Evolutionary conservation across 768 basidiomycete genomes (phyloP).

Genomic region (Udeniomyces megalosporus): DNA sequence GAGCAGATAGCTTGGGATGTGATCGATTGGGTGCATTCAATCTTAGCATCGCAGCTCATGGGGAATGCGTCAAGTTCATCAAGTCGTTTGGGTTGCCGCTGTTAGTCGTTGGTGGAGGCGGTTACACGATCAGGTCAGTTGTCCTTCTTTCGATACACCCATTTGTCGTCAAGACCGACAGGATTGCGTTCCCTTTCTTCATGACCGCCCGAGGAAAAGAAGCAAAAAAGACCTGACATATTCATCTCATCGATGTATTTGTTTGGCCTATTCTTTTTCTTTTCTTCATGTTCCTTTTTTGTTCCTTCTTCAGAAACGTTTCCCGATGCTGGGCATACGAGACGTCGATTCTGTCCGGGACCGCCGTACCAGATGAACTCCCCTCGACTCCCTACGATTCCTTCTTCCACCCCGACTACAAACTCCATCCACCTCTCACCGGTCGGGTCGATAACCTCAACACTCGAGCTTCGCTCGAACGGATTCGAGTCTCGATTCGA

Average conservation of each 20-base stretch:
- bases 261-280: background rate
- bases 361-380: constrained; percentile 65
- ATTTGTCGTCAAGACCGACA: too few species aligned
- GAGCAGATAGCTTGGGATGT: constrained; percentile 87
- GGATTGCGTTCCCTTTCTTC: too few species aligned
- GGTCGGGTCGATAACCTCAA: constrained; percentile 89
- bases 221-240: too few species aligned
- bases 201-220: too few species aligned
- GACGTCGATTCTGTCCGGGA: constrained; percentile 77
- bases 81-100: constrained; percentile 80
- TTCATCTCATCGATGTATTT: background rate
- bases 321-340: constrained; percentile 99
- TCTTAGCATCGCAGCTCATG: constrained; percentile 88
- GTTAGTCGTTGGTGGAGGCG: constrained; percentile 83
- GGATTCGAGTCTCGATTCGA: constrained; percentile 67
- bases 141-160: background rate
- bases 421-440: constrained; percentile 80
- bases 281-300: background rate
- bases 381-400: constrained; percentile 79
- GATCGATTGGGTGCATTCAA: constrained; percentile 96
- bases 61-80: constrained; percentile 95
- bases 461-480: constrained; percentile 60
- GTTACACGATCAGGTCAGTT: constrained; percentile 60
- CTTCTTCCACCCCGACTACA: constrained; percentile 79
- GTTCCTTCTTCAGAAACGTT: constrained; percentile 46